Conservation (phyloP, 116 monocot species). For the Iris pallida region DNA sequence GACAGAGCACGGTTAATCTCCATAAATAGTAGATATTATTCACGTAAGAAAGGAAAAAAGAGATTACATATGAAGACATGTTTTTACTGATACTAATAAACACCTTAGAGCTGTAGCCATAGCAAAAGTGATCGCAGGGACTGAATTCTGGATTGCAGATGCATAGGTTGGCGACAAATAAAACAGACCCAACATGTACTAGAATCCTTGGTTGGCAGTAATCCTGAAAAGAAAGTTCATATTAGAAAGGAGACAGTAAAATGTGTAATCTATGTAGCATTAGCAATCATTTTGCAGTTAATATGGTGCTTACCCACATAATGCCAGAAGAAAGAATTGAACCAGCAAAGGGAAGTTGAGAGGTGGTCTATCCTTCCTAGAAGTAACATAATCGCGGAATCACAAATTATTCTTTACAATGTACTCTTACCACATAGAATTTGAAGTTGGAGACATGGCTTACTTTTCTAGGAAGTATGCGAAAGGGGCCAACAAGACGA, state of each 20-base stretch:
- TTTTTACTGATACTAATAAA: no score
- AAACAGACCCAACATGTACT: constrained; percentile 65
- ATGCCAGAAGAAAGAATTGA: constrained; percentile 64
- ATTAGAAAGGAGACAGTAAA: background rate
- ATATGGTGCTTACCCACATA: constrained; percentile 59
- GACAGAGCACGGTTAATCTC: no score
- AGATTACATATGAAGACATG: no score
- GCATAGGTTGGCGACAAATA: constrained; percentile 80
- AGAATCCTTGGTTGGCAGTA: constrained; percentile 83
- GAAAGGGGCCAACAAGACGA: constrained; percentile 60
- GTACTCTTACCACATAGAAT: no score
- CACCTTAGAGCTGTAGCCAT: constrained; percentile 83
- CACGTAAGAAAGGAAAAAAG: no score
- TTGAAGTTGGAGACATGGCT: background rate
- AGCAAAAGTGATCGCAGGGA: constrained; percentile 70
- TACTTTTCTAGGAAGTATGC: constrained; percentile 87
- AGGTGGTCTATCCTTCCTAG: constrained; percentile 71
- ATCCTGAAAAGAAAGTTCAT: constrained; percentile 42
- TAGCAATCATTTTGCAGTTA: no score
- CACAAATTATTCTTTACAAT: background rate
- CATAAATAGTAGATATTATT: no score
- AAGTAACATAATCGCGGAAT: background rate
- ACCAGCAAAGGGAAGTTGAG: constrained; percentile 51
- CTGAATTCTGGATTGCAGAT: constrained; percentile 81
- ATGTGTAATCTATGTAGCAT: no score